A percentile compares a stretch with the other conserved stretches of the same genome.
Conservation (phyloP, 129 eudicot species). For the Logfia minima region DNA sequence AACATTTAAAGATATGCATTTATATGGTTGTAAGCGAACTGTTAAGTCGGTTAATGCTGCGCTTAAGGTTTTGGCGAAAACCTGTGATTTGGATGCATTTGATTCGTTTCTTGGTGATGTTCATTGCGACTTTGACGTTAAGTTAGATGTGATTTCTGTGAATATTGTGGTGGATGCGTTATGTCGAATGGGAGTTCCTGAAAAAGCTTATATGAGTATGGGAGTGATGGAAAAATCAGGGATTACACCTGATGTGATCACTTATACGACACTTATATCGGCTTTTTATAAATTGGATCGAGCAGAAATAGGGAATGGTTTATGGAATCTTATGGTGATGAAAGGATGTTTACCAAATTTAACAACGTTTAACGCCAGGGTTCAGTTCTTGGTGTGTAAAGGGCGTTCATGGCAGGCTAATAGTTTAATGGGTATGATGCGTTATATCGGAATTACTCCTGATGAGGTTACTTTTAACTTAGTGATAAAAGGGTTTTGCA, state of each 20-base stretch:
- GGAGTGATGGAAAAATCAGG: conserved; percentile 65
- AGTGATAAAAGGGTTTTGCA: conserved; percentile 82
- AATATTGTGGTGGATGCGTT: conserved; percentile 71
- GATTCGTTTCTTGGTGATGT: conserved; percentile 50
- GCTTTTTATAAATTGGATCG: conserved; percentile 55
- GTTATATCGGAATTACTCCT: conserved; percentile 41
- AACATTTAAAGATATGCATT: conserved; percentile 71
- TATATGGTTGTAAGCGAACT: conserved; percentile 58
- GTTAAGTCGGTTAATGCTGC: conserved; percentile 78
- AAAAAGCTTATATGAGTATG: conserved; percentile 61
- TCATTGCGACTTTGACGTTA: conserved; percentile 38
- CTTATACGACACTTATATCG: conserved; percentile 72
- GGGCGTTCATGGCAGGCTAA: conserved; percentile 85
- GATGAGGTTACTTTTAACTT: conserved; percentile 82
- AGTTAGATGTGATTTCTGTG: conserved; percentile 55
- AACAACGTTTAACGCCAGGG: conserved; percentile 82
- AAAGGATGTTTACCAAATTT: conserved; percentile 74
- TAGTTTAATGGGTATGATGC: conserved; percentile 71
- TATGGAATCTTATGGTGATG: conserved; percentile 83
- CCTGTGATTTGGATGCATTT: conserved; percentile 49
- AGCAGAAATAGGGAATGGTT: conserved; percentile 65
- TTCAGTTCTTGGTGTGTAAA: conserved; percentile 69
- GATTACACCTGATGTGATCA: conserved; percentile 64
- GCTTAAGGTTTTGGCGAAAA: conserved; percentile 60
- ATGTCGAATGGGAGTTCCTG: conserved; percentile 60